phyloP scores from a whole-genome alignment of 495 filamentous ascomycete species.

The Sporormia fimetaria region DNA sequence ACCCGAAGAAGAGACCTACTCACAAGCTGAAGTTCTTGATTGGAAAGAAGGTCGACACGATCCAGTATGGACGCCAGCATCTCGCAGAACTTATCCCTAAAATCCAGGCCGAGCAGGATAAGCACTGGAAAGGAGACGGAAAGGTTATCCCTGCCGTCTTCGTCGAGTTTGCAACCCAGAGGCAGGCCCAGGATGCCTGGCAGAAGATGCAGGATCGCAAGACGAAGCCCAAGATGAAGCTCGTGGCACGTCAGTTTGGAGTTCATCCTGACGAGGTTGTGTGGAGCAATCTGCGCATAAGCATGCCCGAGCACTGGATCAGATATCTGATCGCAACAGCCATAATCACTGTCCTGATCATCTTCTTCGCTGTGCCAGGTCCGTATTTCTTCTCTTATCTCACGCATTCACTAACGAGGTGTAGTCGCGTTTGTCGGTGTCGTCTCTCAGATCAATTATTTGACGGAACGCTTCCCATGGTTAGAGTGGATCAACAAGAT shows the following conservation, averaged over 20 bases:
- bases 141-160: constrained; percentile 67
- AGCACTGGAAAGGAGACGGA: constrained; percentile 56
- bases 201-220: constrained; percentile 83
- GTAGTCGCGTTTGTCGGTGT: constrained; percentile 65
- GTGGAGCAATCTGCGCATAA: constrained; percentile 74
- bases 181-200: constrained; percentile 74
- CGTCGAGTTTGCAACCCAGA: constrained; percentile 72
- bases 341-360: constrained; percentile 66
- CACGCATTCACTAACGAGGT: constrained; percentile 1
- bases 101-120: constrained; percentile 62
- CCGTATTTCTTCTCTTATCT: not conserved
- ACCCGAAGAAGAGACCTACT: constrained; percentile 70
- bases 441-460: constrained; percentile 71
- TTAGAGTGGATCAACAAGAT: constrained; percentile 64
- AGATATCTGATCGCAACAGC: constrained; percentile 56
- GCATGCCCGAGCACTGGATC: constrained; percentile 30
- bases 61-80: constrained; percentile 80
- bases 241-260: constrained; percentile 60
- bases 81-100: constrained; percentile 71
- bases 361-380: constrained; percentile 88
- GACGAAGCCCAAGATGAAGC: constrained; percentile 75
- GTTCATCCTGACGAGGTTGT: constrained; percentile 76
- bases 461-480: constrained; percentile 51
- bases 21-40: constrained; percentile 69
- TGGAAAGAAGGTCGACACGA: constrained; percentile 89